phyloP scores from a whole-genome alignment of 73 alveolate species.

The Uronychia binucleata region DNA sequence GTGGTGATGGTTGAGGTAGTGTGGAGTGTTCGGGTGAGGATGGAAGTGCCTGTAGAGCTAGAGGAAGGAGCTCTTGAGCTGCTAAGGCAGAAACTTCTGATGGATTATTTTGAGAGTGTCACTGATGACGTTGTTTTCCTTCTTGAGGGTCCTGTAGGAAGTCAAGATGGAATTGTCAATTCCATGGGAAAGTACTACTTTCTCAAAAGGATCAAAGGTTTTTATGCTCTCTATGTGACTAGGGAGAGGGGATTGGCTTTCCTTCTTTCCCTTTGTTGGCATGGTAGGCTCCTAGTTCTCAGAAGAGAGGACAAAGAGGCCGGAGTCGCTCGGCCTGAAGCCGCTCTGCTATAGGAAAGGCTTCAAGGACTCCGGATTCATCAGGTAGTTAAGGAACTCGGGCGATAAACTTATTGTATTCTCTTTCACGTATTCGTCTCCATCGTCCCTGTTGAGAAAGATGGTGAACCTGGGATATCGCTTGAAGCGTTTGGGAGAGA shows the following conservation, averaged over 20 bases:
- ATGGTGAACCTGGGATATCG: constrained; percentile 54
- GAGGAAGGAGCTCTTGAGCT: constrained; percentile 6
- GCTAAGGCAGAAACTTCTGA: constrained; percentile 30
- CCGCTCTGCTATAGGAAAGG: not conserved
- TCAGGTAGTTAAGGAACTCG: constrained; percentile 23
- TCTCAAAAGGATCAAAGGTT: constrained; percentile 57
- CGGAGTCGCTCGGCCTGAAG: not conserved
- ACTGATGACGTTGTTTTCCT: constrained; percentile 34
- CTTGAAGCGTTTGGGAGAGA: constrained; percentile 47
- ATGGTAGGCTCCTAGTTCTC: not conserved
- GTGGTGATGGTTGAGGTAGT: not conserved
- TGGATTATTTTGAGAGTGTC: constrained; percentile 55
- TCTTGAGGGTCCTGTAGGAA: constrained; percentile 41
- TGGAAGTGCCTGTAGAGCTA: not conserved
- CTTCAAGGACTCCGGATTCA: constrained; percentile 8
- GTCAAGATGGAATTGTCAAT: constrained; percentile 50
- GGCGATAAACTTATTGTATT: constrained; percentile 42
- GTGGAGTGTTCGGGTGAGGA: not conserved
- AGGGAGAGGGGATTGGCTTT: too few species aligned
- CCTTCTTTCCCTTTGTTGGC: not conserved
- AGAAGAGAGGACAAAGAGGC: not conserved
- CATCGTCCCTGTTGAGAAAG: constrained; percentile 18
- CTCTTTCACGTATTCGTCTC: constrained; percentile 21
- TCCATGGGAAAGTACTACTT: constrained; percentile 39
- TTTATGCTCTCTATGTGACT: not conserved